phyloP scores from a whole-genome alignment of 805 yeast species.

The Wickerhamiella occidentalis region DNA sequence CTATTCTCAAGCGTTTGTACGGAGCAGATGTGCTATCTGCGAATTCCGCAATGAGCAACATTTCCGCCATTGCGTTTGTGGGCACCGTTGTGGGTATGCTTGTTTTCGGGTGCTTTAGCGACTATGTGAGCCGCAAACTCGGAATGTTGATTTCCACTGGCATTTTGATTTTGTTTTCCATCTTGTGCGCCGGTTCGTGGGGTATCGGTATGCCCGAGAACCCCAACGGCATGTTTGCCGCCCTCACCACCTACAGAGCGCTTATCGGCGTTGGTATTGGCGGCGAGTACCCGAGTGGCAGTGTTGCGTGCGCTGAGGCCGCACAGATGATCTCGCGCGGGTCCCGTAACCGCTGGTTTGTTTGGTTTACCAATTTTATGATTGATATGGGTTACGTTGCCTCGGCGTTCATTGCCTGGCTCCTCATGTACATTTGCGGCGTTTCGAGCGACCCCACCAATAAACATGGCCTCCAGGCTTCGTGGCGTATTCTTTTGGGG shows the following conservation, averaged over 20 bases:
- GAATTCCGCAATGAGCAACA: slow-evolving; percentile 64
- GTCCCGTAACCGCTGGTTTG: slow-evolving; percentile 75
- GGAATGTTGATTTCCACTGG: slow-evolving; percentile 74
- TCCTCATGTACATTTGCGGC: slow-evolving; percentile 71
- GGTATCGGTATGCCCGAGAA: slow-evolving; percentile 47
- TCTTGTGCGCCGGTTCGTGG: slow-evolving; percentile 79
- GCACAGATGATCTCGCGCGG: slow-evolving; percentile 69
- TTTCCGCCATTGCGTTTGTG: slow-evolving; percentile 77
- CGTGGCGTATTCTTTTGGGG: slow-evolving; percentile 88
- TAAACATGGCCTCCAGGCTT: slow-evolving; percentile 54
- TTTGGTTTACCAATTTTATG: slow-evolving; percentile 79
- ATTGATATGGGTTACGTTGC: slow-evolving; percentile 80
- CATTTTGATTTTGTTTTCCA: slow-evolving; percentile 63
- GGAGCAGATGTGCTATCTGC: slow-evolving; percentile 42
- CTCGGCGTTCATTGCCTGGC: slow-evolving; percentile 75
- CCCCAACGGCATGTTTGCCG: slow-evolving; percentile 67
- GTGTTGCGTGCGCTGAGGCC: slow-evolving; percentile 89
- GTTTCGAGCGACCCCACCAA: slow-evolving; percentile 19
- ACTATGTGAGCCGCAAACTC: slow-evolving; percentile 62
- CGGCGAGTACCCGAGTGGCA: slow-evolving; percentile 88
- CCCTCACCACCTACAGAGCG: slow-evolving; percentile 72
- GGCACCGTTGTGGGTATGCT: slow-evolving; percentile 88
- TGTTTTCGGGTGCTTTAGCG: slow-evolving; percentile 67
- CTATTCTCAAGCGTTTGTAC: slow-evolving; percentile 56
- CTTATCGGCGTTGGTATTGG: slow-evolving; percentile 88